These are phyloP conservation scores for Phytophthora hibernalis DNA, from an alignment of 352 stramenopile species.

Conservation along the genomic window DNA sequence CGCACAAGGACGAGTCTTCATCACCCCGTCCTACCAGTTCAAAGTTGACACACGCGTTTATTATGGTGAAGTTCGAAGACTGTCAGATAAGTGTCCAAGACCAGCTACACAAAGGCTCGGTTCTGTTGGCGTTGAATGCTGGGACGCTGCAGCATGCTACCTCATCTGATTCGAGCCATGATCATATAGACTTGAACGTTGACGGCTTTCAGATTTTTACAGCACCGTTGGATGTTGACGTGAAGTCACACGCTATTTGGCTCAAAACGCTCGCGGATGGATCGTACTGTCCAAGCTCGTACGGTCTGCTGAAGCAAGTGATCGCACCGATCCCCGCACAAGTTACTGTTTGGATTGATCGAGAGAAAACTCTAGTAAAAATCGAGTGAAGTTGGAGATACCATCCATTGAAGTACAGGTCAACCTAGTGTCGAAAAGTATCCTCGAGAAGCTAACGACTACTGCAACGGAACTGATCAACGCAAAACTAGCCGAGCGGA, in stretches of 20 bases:
- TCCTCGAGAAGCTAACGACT: slow-evolving; percentile 60
- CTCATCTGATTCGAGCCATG: slow-evolving; percentile 55
- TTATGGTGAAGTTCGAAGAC: slow-evolving; percentile 82
- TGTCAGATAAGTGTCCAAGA: slow-evolving; percentile 85
- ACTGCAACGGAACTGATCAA: slow-evolving; percentile 46
- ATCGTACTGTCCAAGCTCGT: slow-evolving; percentile 67
- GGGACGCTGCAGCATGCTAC: slow-evolving; percentile 64
- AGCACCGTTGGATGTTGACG: slow-evolving; percentile 73
- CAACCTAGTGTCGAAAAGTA: slow-evolving; percentile 62
- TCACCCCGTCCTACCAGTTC: slow-evolving; percentile 9
- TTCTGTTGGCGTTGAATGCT: slow-evolving; percentile 70
- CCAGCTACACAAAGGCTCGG: slow-evolving; percentile 66
- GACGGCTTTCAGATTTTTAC: slow-evolving; percentile 74
- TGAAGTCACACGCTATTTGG: slow-evolving; percentile 74
- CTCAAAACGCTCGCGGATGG: slow-evolving; percentile 62
- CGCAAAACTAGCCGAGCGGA: slow-evolving; percentile 54
- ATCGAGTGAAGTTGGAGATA: slow-evolving; percentile 66
- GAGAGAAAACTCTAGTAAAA: slow-evolving; percentile 40
- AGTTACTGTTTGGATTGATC: slow-evolving; percentile 65
- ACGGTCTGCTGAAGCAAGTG: slow-evolving; percentile 68
- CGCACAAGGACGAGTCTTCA: slow-evolving; percentile 12
- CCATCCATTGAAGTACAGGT: slow-evolving; percentile 61
- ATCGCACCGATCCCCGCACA: slow-evolving; percentile 68
- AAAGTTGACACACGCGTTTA: slow-evolving; percentile 55
- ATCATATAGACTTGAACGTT: slow-evolving; percentile 67